Percentiles rank a stretch among this genome's conserved stretches.
phyloP scores from a whole-genome alignment of 176 grass and related monocot species.

The Themeda triandra region DNA sequence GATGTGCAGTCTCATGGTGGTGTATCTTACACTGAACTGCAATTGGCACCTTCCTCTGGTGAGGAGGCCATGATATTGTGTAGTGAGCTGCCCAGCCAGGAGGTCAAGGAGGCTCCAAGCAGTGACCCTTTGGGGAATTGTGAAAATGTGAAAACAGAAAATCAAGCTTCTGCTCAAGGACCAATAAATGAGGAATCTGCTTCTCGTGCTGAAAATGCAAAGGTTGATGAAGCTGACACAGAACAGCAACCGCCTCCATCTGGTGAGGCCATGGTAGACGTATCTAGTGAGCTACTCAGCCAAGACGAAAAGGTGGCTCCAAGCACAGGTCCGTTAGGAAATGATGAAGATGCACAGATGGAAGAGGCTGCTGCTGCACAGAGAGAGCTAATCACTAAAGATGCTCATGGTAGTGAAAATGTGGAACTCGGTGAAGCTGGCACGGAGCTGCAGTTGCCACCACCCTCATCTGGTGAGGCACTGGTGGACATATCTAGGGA shows the following conservation, averaged over 20 bases:
- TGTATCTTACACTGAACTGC: background rate
- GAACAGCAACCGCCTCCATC: background rate
- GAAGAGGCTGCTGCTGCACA: background rate
- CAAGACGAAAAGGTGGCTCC: background rate
- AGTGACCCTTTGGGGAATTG: background rate
- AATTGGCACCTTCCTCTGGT: background rate
- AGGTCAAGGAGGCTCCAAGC: background rate
- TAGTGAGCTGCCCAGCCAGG: background rate
- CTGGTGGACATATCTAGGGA: background rate
- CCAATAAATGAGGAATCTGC: background rate
- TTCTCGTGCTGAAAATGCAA: slow-evolving; percentile 1
- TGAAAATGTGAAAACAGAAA: background rate
- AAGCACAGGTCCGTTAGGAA: background rate
- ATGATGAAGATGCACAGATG: background rate
- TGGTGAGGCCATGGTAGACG: background rate
- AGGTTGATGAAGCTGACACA: background rate
- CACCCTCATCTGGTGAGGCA: background rate
- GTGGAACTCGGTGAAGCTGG: background rate
- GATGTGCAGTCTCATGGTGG: background rate
- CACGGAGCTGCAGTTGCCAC: background rate
- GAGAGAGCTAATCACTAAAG: background rate
- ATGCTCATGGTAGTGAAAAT: background rate
- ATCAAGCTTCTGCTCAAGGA: background rate
- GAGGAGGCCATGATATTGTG: background rate
- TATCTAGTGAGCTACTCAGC: background rate